These are phyloP conservation scores for Hygrophoropsis aurantiaca DNA, from an alignment of 768 basidiomycete species.

Conservation along the genomic window DNA sequence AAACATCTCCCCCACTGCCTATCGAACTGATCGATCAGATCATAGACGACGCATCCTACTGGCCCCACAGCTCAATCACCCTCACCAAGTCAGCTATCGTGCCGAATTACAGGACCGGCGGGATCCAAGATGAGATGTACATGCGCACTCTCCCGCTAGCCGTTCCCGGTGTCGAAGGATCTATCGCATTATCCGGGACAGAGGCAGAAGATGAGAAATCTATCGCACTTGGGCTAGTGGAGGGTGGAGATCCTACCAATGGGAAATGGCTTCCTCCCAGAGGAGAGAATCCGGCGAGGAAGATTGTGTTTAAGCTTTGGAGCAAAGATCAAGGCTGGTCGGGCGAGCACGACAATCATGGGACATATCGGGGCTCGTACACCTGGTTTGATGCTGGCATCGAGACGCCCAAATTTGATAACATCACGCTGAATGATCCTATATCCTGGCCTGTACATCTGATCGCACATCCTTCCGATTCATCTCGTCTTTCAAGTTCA, in stretches of 20 bases:
- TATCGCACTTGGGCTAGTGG: not conserved
- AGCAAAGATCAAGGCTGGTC: not conserved
- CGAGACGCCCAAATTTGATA: not conserved
- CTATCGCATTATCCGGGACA: not conserved
- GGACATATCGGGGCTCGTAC: not conserved
- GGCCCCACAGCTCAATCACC: conserved; percentile 4
- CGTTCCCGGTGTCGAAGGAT: conserved; percentile 1
- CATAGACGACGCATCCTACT: conserved; percentile 4
- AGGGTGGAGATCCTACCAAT: not conserved
- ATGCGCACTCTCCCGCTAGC: conserved; percentile 5
- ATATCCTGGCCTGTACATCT: not conserved
- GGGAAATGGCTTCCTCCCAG: not conserved
- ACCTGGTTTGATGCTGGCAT: conserved; percentile 3
- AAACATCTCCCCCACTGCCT: not conserved
- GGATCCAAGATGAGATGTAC: not conserved
- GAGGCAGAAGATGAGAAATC: conserved; percentile 1
- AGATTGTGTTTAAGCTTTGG: conserved; percentile 7
- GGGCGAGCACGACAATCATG: not conserved
- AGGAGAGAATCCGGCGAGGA: conserved; percentile 1
- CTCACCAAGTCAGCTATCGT: not conserved
- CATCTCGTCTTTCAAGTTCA: not conserved
- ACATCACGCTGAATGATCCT: no score
- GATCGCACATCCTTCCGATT: not conserved
- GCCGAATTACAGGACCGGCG: not conserved
- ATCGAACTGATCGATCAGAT: conserved; percentile 4